A percentile compares a stretch with the other conserved stretches of the same genome.
Evolutionary conservation across 179 eudicot genomes (phyloP).

Genomic region (Carnegiea gigantea): DNA sequence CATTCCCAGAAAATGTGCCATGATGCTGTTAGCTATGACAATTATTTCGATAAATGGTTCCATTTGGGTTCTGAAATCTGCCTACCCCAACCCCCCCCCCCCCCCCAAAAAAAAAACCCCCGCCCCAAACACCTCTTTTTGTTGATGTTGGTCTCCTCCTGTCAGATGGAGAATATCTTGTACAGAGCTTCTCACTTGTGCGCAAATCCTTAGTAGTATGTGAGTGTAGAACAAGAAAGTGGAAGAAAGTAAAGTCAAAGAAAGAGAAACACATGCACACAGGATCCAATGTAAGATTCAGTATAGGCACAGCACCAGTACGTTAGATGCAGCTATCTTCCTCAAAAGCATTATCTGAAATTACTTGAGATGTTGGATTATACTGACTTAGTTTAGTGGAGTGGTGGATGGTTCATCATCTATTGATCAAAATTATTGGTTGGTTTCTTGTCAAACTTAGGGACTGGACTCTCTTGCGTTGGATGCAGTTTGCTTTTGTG

Average conservation of each 20-base stretch:
- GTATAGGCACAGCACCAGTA: neutral
- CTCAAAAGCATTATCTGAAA: neutral
- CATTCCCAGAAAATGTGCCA: conserved; percentile 3
- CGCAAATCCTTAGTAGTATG: neutral
- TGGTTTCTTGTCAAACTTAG: neutral
- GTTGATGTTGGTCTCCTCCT: neutral
- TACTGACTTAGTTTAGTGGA: neutral
- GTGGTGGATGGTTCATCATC: neutral
- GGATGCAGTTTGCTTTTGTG: neutral
- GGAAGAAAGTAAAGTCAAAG: neutral
- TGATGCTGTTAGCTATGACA: neutral
- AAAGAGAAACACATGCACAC: neutral
- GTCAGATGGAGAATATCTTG: neutral
- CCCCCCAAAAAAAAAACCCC: too few species aligned
- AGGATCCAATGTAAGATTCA: neutral
- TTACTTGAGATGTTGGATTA: neutral
- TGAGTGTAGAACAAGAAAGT: neutral
- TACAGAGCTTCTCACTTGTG: neutral
- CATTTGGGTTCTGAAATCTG: neutral
- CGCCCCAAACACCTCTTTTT: neutral
- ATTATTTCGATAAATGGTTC: neutral
- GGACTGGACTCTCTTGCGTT: neutral
- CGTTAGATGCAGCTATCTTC: neutral
- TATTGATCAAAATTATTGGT: neutral
- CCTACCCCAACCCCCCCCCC: too few species aligned